A percentile compares a stretch with the other conserved stretches of the same genome.
Conservation (phyloP, 1,139 yeast species). For the Geotrichum citri-aurantii region DNA sequence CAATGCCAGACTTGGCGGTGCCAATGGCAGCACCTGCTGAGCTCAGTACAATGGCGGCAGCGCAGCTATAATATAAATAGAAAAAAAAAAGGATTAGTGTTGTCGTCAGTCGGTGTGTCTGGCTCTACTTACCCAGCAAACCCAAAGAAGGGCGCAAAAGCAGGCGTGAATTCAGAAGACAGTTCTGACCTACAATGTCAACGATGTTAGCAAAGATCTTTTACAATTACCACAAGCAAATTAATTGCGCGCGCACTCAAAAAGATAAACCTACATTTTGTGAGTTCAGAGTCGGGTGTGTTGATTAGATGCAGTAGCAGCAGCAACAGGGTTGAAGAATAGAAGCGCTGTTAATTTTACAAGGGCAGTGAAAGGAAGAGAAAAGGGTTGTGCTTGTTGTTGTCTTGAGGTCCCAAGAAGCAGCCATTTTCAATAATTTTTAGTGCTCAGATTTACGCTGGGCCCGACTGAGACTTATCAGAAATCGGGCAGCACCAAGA, state of each 20-base stretch:
- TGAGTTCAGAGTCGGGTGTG: neutral
- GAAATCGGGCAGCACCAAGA: neutral
- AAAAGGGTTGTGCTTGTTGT: neutral
- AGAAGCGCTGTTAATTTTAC: neutral
- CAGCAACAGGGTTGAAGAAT: neutral
- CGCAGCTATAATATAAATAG: slow-evolving; percentile 45
- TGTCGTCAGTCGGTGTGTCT: neutral
- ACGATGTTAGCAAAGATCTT: neutral
- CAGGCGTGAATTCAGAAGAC: slow-evolving; percentile 58
- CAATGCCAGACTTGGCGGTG: slow-evolving; percentile 99
- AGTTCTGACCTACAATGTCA: slow-evolving; percentile 17
- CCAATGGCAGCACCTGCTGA: slow-evolving; percentile 99
- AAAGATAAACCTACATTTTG: neutral
- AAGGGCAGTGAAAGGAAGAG: neutral
- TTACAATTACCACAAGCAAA: neutral
- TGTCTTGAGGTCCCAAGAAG: neutral
- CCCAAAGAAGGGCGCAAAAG: slow-evolving; percentile 91
- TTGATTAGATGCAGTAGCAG: neutral
- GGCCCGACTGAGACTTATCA: neutral
- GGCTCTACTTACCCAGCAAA: slow-evolving; percentile 59
- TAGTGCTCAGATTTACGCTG: neutral
- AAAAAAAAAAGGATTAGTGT: neutral
- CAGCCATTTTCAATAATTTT: neutral
- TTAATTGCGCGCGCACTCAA: neutral
- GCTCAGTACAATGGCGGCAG: slow-evolving; percentile 82